These are phyloP conservation scores for Fusarium tuaranense DNA, from an alignment of 2,329 filamentous ascomycete species.

Conservation along the genomic window DNA sequence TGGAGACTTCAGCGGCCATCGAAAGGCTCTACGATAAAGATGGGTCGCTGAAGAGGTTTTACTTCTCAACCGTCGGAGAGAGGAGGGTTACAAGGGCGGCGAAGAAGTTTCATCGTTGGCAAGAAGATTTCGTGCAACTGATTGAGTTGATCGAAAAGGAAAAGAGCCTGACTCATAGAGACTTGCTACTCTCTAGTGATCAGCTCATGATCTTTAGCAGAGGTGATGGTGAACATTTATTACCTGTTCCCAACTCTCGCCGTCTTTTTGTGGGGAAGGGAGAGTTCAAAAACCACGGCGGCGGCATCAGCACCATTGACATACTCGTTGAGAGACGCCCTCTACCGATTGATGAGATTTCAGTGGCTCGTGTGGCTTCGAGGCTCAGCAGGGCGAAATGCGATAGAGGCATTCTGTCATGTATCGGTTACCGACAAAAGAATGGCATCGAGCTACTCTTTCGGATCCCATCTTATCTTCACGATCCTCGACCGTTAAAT, in stretches of 20 bases:
- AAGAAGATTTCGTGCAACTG: background rate
- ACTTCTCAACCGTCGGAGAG: background rate
- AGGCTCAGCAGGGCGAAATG: background rate
- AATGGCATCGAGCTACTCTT: background rate
- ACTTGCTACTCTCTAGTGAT: background rate
- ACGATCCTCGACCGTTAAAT: background rate
- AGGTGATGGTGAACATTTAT: background rate
- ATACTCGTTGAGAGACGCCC: background rate
- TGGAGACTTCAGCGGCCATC: background rate
- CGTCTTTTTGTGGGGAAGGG: background rate
- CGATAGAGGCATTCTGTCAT: background rate
- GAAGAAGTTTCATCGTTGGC: background rate
- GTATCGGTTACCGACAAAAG: background rate
- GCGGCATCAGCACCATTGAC: background rate
- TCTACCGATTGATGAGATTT: background rate
- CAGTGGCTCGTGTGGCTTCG: background rate
- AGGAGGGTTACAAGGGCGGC: background rate
- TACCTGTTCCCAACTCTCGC: background rate
- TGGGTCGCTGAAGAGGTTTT: background rate
- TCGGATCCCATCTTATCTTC: background rate
- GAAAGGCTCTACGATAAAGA: background rate
- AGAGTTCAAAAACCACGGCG: background rate
- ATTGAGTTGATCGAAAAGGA: background rate
- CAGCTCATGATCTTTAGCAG: background rate
- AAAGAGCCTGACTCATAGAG: background rate